phyloP scores from a whole-genome alignment of 1,284 basidiomycete species.

The Rhodotorula sp. region DNA sequence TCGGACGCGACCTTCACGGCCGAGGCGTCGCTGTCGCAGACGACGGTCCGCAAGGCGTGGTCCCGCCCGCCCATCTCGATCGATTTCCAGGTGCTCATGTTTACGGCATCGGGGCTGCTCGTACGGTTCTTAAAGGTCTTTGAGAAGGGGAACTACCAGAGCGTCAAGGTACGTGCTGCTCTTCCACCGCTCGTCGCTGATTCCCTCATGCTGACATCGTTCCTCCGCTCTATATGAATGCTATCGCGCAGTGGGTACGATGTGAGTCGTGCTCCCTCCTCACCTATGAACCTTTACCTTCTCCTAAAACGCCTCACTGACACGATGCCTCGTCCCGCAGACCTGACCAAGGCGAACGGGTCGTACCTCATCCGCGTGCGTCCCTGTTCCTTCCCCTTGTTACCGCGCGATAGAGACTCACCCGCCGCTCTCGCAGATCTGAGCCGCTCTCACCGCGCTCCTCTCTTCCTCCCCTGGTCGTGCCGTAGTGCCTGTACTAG shows the following conservation, averaged over 20 bases:
- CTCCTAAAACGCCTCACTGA: not conserved
- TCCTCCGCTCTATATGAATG: not conserved
- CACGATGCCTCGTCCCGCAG: not conserved
- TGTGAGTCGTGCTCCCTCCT: conserved; percentile 4
- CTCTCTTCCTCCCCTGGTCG: not conserved
- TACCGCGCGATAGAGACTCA: not conserved
- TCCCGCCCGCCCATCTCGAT: conserved; percentile 95
- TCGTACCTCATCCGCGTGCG: conserved; percentile 79
- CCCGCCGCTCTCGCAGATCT: not conserved
- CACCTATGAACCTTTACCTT: too few species aligned
- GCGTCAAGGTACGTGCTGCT: conserved; percentile 48
- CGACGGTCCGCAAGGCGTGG: conserved; percentile 91
- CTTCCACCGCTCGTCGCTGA: not conserved
- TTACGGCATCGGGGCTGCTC: conserved; percentile 91
- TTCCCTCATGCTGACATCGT: not conserved
- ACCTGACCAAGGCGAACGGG: conserved; percentile 83
- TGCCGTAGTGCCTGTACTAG: not conserved
- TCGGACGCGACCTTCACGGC: conserved; percentile 85
- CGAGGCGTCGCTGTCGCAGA: conserved; percentile 78
- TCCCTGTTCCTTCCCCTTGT: not conserved
- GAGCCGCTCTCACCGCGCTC: not conserved
- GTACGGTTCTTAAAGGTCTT: conserved; percentile 98
- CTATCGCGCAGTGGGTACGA: conserved; percentile 29
- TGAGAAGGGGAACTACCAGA: conserved; percentile 88
- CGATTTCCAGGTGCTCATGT: conserved; percentile 98